phyloP scores from a whole-genome alignment of 2,329 filamentous ascomycete species.

The Ceratocystis lukuohia region DNA sequence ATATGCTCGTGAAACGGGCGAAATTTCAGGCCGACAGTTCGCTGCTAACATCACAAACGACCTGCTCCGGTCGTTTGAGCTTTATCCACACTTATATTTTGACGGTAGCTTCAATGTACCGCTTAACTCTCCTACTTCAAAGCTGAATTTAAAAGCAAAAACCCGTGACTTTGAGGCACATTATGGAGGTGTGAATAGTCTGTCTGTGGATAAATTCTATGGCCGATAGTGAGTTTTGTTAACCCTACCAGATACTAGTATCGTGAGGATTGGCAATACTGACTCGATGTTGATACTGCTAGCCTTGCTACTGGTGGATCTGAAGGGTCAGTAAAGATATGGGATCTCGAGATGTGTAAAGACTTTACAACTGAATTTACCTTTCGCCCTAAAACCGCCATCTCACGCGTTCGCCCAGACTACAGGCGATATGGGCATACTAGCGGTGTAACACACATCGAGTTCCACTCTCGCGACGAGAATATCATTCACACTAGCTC shows the following conservation, averaged over 20 bases:
- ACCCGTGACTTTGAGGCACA: conserved; percentile 42
- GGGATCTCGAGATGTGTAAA: conserved; percentile 60
- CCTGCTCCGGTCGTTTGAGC: conserved; percentile 55
- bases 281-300: conserved; percentile 19
- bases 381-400: conserved; percentile 41
- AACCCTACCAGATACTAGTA: neutral
- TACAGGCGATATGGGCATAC: conserved; percentile 36
- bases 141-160: neutral
- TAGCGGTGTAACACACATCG: conserved; percentile 61
- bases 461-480: conserved; percentile 66
- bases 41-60: conserved; percentile 51
- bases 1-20: conserved; percentile 61
- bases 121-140: neutral
- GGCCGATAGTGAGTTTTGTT: conserved; percentile 48
- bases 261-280: neutral
- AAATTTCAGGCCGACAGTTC: conserved; percentile 48
- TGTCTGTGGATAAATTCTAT: conserved; percentile 72
- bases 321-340: conserved; percentile 71
- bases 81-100: conserved; percentile 55
- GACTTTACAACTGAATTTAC: conserved; percentile 34
- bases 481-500: conserved; percentile 63
- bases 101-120: conserved; percentile 34
- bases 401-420: conserved; percentile 31
- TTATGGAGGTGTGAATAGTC: conserved; percentile 60
- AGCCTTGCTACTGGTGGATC: conserved; percentile 75